Evolutionary conservation across 352 stramenopile genomes (phyloP).

Genomic region (Phytophthora capsici): DNA sequence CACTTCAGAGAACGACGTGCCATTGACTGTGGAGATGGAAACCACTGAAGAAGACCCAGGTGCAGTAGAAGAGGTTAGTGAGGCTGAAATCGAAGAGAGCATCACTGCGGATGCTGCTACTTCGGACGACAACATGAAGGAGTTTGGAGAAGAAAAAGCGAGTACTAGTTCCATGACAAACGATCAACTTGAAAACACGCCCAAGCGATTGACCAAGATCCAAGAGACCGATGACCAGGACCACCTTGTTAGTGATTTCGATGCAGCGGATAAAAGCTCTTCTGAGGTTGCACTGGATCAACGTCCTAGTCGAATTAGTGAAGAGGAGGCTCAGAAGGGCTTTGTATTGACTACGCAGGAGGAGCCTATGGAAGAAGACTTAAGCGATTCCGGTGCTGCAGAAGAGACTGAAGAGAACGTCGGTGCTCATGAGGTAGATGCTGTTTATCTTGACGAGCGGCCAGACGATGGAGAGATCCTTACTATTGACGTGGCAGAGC

Average conservation of each 20-base stretch:
- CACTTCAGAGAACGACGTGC: neutral
- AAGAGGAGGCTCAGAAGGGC: no score
- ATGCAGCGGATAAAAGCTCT: no score
- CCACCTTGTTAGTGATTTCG: neutral
- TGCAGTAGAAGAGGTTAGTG: conserved; percentile 10
- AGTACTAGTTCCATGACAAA: neutral
- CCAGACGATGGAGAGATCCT: neutral
- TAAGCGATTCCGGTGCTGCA: neutral
- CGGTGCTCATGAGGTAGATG: neutral
- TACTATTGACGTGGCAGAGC: neutral
- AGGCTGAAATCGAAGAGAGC: neutral
- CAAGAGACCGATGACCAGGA: neutral
- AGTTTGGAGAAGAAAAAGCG: neutral
- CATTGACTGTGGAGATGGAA: neutral
- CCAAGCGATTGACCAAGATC: neutral
- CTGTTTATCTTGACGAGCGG: neutral
- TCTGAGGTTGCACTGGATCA: no score
- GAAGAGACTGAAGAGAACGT: conserved; percentile 1
- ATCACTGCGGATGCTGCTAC: neutral
- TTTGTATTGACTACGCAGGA: neutral
- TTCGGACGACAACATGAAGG: neutral
- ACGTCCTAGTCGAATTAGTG: no score
- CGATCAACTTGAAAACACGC: neutral
- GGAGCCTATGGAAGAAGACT: neutral
- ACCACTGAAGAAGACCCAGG: neutral